Percentiles rank a stretch among this genome's conserved stretches.
phyloP scores from a whole-genome alignment of 441 rosid species.

The Mallotus japonicus region DNA sequence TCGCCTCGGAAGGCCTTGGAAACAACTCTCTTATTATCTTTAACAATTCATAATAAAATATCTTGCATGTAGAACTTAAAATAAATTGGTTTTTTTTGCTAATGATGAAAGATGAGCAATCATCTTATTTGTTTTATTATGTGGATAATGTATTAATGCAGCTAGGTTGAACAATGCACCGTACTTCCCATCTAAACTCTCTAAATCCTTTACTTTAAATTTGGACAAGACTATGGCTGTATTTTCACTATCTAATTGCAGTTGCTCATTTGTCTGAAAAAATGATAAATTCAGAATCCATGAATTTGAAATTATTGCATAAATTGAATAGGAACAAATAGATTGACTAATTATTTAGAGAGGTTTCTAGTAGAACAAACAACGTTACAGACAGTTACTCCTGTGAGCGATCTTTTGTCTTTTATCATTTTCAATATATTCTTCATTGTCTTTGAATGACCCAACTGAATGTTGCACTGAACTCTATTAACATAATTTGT shows the following conservation, averaged over 20 bases:
- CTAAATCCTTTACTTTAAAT: slow-evolving; percentile 78
- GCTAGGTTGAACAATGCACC: slow-evolving; percentile 83
- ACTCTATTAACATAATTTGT: slow-evolving; percentile 76
- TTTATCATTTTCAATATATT: slow-evolving; percentile 63
- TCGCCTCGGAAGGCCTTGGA: slow-evolving; percentile 95
- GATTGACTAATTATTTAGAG: slow-evolving; percentile 15
- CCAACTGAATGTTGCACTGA: slow-evolving; percentile 71
- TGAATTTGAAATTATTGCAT: too few relatives aligned
- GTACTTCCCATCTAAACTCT: slow-evolving; percentile 73
- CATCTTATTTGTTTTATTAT: slow-evolving; percentile 87
- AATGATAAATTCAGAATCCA: background rate
- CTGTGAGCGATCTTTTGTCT: slow-evolving; percentile 64
- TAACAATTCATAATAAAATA: slow-evolving; percentile 70
- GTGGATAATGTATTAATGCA: slow-evolving; percentile 90
- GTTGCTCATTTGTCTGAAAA: slow-evolving; percentile 66
- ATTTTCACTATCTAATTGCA: slow-evolving; percentile 31
- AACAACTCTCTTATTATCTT: slow-evolving; percentile 87
- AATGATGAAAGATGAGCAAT: slow-evolving; percentile 85
- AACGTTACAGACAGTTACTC: slow-evolving; percentile 81
- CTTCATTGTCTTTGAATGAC: slow-evolving; percentile 85
- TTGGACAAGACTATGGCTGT: slow-evolving; percentile 43
- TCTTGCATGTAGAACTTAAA: slow-evolving; percentile 87
- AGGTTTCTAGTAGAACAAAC: slow-evolving; percentile 83
- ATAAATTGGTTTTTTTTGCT: slow-evolving; percentile 72
- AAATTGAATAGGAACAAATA: background rate